Evolutionary conservation across 2,329 filamentous ascomycete genomes (phyloP).

Genomic region (Phaeosphaeria sp.): DNA sequence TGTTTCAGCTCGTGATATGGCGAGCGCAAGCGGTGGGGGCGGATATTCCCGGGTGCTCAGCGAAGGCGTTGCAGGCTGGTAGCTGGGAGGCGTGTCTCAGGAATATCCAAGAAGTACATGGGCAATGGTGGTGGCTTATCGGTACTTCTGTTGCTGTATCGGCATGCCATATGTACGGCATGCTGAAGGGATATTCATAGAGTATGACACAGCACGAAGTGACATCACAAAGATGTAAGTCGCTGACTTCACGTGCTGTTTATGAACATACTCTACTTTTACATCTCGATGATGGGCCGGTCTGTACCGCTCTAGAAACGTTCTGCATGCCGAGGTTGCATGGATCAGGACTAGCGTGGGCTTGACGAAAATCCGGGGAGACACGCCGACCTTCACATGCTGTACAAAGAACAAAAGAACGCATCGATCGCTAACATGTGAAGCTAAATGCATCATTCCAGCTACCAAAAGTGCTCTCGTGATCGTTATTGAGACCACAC

Average conservation of each 20-base stretch:
- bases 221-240: not conserved
- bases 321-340: constrained; percentile 18
- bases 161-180: constrained; percentile 33
- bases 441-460: constrained; percentile 31
- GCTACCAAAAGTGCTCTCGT: constrained; percentile 8
- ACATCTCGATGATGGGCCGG: constrained; percentile 5
- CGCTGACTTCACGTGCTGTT: not conserved
- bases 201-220: not conserved
- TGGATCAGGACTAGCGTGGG: constrained; percentile 7
- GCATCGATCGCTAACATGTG: constrained; percentile 33
- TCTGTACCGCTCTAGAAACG: not conserved
- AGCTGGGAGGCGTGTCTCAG: constrained; percentile 2
- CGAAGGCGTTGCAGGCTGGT: not conserved
- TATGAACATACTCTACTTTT: too few relatives aligned
- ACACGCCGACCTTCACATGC: constrained; percentile 38
- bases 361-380: constrained; percentile 11
- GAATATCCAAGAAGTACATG: not conserved
- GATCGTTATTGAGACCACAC: not conserved
- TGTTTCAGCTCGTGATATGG: constrained; percentile 26
- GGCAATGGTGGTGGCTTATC: constrained; percentile 9
- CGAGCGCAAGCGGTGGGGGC: not conserved
- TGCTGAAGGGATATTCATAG: constrained; percentile 39
- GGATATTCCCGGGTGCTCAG: constrained; percentile 1
- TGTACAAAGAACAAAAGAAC: constrained; percentile 19
- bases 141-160: constrained; percentile 9